Percentiles rank a stretch among this genome's conserved stretches.
Evolutionary conservation across 1,284 basidiomycete species (phyloP).

Genomic region (Ustilago sp.): DNA sequence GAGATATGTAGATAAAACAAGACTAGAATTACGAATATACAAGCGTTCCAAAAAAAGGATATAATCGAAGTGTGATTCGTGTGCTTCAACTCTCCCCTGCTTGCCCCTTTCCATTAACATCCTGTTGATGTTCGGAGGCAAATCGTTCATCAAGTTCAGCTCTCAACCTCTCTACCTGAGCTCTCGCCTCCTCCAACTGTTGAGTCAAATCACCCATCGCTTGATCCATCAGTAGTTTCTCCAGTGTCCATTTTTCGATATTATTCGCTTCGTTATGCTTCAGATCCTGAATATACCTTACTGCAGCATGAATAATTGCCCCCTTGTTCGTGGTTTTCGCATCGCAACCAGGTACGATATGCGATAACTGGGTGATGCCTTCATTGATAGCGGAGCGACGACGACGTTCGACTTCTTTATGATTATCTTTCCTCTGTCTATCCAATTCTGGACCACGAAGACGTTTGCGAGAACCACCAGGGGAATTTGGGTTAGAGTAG

Average conservation of each 20-base stretch:
- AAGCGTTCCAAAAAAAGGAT: neutral
- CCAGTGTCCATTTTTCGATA: conserved; percentile 89
- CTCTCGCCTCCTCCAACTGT: conserved; percentile 57
- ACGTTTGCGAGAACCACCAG: conserved; percentile 33
- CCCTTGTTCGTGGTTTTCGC: conserved; percentile 83
- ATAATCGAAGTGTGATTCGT: neutral
- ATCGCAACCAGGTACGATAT: conserved; percentile 83
- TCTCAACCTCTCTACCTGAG: conserved; percentile 59
- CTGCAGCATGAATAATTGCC: conserved; percentile 84
- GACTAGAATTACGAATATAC: conserved; percentile 1
- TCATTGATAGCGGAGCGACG: conserved; percentile 94
- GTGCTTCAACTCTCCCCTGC: neutral
- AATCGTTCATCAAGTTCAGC: conserved; percentile 42
- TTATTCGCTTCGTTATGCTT: conserved; percentile 90
- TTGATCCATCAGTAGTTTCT: conserved; percentile 91
- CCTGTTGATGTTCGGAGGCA: neutral
- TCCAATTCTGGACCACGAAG: conserved; percentile 59
- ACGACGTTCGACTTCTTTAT: conserved; percentile 93
- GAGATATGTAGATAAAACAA: neutral
- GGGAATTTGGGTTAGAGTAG: neutral
- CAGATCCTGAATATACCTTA: conserved; percentile 87
- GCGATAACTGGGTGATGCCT: conserved; percentile 89
- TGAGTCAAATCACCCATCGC: conserved; percentile 70
- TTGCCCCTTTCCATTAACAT: neutral
- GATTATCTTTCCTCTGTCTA: conserved; percentile 64